Conservation (phyloP, 441 rosid species). For the Manihot esculenta region DNA sequence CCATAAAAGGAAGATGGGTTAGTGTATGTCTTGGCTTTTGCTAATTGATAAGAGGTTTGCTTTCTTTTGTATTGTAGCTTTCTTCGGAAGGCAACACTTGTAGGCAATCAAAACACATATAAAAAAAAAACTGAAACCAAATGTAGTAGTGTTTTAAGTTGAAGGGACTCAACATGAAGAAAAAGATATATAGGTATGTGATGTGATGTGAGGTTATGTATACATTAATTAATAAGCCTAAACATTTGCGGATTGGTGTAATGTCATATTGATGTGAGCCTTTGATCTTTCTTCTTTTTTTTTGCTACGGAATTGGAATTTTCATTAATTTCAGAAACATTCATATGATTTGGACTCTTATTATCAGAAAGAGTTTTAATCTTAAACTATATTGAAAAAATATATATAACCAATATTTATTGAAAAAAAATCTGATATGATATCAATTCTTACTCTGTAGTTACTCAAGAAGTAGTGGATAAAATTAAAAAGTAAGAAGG, state of each 20-base stretch:
- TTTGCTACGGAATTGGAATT: not conserved
- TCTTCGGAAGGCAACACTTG: not conserved
- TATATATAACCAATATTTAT: no score
- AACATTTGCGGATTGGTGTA: not conserved
- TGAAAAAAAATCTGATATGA: no score
- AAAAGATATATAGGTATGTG: not conserved
- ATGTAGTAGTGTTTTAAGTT: constrained; percentile 3
- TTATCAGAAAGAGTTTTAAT: no score
- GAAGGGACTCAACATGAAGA: constrained; percentile 9
- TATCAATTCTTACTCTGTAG: no score
- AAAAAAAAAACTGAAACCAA: not conserved
- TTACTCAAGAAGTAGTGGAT: no score
- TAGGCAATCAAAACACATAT: not conserved
- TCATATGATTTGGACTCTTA: not conserved
- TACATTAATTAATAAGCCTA: not conserved
- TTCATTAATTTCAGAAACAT: not conserved
- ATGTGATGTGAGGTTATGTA: not conserved
- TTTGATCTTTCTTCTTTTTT: not conserved
- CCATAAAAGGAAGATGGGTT: not conserved
- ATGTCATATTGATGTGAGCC: not conserved
- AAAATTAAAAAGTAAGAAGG: not conserved
- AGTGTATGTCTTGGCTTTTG: not conserved
- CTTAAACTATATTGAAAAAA: no score
- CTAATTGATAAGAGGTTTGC: not conserved
- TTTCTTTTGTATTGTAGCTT: not conserved